phyloP scores from a whole-genome alignment of 371 early-diverging fungal species.

The Phascolomyces articulosus region DNA sequence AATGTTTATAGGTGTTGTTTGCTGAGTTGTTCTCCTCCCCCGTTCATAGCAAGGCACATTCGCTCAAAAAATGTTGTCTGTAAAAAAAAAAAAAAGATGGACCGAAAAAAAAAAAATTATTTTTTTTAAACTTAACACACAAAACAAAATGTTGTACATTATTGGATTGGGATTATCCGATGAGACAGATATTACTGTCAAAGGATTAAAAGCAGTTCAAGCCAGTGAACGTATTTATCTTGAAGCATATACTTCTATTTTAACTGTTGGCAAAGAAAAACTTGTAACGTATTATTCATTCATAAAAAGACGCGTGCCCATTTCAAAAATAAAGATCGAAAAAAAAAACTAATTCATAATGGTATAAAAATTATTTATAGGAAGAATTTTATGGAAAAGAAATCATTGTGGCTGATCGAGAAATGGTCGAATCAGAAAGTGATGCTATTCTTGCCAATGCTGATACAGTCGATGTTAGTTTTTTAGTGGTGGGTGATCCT shows the following conservation, averaged over 20 bases:
- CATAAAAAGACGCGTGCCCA: no score
- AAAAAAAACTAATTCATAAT: neutral
- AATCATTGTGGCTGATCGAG: conserved; percentile 91
- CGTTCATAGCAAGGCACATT: no score
- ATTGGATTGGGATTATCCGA: conserved; percentile 98
- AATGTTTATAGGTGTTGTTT: no score
- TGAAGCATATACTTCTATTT: conserved; percentile 98
- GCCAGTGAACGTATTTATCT: conserved; percentile 91
- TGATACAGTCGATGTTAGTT: conserved; percentile 87
- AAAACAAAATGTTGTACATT: conserved; percentile 78
- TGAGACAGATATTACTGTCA: conserved; percentile 95
- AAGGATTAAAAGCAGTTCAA: conserved; percentile 93
- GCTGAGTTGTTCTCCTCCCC: no score
- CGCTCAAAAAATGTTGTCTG: neutral
- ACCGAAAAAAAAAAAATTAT: neutral
- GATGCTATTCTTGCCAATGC: conserved; percentile 92
- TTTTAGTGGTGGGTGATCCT: conserved; percentile 99
- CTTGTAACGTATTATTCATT: conserved; percentile 52
- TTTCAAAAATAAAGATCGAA: neutral
- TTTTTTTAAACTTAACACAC: neutral
- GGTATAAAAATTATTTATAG: conserved; percentile 35
- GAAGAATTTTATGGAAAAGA: conserved; percentile 89
- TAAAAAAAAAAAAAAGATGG: no score
- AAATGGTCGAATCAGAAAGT: conserved; percentile 95
- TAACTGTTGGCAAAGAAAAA: conserved; percentile 82